Percentiles rank a stretch among this genome's conserved stretches.
Evolutionary conservation across 306 rosid species (phyloP).

Genomic region (Quercus wislizeni): DNA sequence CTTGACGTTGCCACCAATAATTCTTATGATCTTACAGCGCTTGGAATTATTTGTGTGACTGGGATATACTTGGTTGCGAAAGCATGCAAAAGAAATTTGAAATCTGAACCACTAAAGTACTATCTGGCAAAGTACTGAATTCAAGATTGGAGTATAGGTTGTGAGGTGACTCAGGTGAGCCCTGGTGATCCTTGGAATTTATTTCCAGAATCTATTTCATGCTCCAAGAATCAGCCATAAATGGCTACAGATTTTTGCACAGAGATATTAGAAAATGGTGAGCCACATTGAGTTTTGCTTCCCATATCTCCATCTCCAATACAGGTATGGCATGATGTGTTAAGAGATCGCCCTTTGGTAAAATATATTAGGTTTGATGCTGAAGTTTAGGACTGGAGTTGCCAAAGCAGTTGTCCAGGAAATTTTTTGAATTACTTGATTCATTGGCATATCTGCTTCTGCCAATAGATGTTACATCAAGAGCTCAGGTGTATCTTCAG

Average conservation of each 20-base stretch:
- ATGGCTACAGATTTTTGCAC: conserved; percentile 26
- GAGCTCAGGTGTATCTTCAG: conserved; percentile 39
- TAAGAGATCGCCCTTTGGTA: conserved; percentile 23
- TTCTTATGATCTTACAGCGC: conserved; percentile 27
- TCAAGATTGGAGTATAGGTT: background rate
- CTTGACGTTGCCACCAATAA: conserved; percentile 20
- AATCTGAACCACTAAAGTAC: conserved; percentile 32
- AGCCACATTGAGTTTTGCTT: conserved; percentile 38
- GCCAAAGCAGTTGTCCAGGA: conserved; percentile 29
- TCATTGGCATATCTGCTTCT: conserved; percentile 26
- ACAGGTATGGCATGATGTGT: conserved; percentile 23
- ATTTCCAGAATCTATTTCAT: background rate
- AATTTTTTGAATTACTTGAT: conserved; percentile 21
- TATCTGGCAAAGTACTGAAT: conserved; percentile 28
- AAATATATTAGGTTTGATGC: conserved; percentile 20
- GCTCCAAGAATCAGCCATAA: conserved; percentile 17
- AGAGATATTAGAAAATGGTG: conserved; percentile 39
- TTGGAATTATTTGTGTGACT: conserved; percentile 13
- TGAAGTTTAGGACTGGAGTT: conserved; percentile 25
- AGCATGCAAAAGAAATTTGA: conserved; percentile 27
- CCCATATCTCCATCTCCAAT: conserved; percentile 23
- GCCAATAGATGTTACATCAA: conserved; percentile 36
- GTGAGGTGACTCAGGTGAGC: background rate
- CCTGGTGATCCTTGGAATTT: conserved; percentile 21
- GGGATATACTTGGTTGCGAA: conserved; percentile 20